Evolutionary conservation across 1,284 basidiomycete genomes (phyloP).

Genomic region (Prillingera fragicola): DNA sequence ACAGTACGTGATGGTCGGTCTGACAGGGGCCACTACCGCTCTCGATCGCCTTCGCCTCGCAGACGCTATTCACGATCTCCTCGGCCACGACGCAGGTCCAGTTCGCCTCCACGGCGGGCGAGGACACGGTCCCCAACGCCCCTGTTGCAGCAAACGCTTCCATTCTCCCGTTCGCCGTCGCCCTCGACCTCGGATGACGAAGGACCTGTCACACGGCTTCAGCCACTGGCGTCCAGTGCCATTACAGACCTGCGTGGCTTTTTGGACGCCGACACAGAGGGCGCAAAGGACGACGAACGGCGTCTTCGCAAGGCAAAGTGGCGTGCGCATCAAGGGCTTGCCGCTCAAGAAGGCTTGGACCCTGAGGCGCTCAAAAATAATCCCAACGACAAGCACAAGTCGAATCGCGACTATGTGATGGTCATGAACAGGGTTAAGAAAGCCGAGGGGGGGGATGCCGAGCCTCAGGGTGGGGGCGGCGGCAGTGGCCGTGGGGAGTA

Average conservation of each 20-base stretch:
- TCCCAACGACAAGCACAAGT: conserved; percentile 38
- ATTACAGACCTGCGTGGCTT: conserved; percentile 74
- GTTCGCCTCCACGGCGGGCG: conserved; percentile 11
- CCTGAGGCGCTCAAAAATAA: conserved; percentile 19
- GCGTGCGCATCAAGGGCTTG: conserved; percentile 53
- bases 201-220: conserved; percentile 27
- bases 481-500: neutral
- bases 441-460: conserved; percentile 14
- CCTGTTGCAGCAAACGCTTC: conserved; percentile 7
- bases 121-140: conserved; percentile 6
- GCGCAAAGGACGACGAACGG: conserved; percentile 59
- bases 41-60: conserved; percentile 3
- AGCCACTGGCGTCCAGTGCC: conserved; percentile 64
- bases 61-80: conserved; percentile 1
- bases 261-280: conserved; percentile 65
- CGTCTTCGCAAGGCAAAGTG: conserved; percentile 67
- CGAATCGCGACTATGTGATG: conserved; percentile 41
- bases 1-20: too few species aligned
- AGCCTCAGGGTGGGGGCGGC: neutral
- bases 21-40: too few species aligned
- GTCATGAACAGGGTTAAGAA: conserved; percentile 45
- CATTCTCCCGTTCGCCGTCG: conserved; percentile 26
- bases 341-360: conserved; percentile 34
- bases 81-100: conserved; percentile 1
- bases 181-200: conserved; percentile 38